Conservation (phyloP, 768 basidiomycete species). For the Tylopilus sp. region DNA sequence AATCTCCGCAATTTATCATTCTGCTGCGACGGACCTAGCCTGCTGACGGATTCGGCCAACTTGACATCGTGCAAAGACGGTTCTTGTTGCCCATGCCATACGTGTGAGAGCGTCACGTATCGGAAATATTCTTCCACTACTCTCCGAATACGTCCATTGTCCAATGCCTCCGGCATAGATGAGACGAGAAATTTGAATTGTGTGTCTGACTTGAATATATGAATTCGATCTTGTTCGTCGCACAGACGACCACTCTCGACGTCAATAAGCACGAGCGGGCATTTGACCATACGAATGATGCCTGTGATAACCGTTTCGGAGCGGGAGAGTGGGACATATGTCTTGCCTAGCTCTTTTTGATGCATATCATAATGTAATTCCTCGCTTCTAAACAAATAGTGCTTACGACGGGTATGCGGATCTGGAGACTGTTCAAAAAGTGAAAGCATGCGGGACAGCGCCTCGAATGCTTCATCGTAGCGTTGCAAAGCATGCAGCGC, state of each 20-base stretch:
- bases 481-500: not conserved
- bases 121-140: conserved; percentile 1
- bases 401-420: not conserved
- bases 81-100: not conserved
- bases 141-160: not conserved
- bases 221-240: not conserved
- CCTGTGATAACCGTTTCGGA: not conserved
- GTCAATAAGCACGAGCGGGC: not conserved
- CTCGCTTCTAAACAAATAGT: not conserved
- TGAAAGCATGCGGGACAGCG: not conserved
- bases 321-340: not conserved
- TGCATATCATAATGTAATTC: not conserved
- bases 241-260: not conserved
- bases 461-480: not conserved
- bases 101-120: conserved; percentile 11
- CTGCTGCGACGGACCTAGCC: not conserved
- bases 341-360: not conserved
- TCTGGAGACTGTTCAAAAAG: not conserved
- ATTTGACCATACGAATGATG: not conserved
- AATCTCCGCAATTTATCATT: not conserved
- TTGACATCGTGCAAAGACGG: conserved; percentile 1
- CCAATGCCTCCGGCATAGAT: not conserved
- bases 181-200: conserved; percentile 4
- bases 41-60: not conserved
- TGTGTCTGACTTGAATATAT: not conserved